phyloP scores from a whole-genome alignment of 2,329 filamentous ascomycete genomes.

The Penicillium sp. region DNA sequence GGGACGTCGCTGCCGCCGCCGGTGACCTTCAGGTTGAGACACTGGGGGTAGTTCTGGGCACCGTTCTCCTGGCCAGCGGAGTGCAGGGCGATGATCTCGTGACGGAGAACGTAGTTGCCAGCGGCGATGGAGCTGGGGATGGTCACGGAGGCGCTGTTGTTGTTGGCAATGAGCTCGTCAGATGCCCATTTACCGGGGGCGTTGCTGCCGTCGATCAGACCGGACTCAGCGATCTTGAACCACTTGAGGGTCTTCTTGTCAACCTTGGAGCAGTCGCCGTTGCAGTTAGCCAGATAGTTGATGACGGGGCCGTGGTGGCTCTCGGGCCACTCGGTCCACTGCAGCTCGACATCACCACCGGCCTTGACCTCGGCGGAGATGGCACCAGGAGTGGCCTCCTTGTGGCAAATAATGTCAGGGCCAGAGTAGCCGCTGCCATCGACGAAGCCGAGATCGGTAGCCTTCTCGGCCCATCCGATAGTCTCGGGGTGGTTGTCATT shows the following conservation, averaged over 20 bases:
- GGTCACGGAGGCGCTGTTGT: constrained; percentile 44
- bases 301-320: constrained; percentile 57
- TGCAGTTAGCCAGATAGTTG: constrained; percentile 55
- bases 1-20: constrained; percentile 45
- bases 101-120: constrained; percentile 48
- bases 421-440: constrained; percentile 40
- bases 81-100: constrained; percentile 50
- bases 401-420: constrained; percentile 56
- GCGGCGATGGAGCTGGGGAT: constrained; percentile 41
- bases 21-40: constrained; percentile 54
- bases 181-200: constrained; percentile 48
- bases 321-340: constrained; percentile 59
- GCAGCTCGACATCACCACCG: constrained; percentile 50
- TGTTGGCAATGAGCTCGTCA: constrained; percentile 46
- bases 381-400: constrained; percentile 44
- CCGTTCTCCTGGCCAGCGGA: constrained; percentile 39
- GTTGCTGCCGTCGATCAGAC: constrained; percentile 41
- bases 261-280: constrained; percentile 48
- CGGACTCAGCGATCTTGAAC: constrained; percentile 56
- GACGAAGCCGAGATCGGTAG: constrained; percentile 49
- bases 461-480: constrained; percentile 49
- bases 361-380: constrained; percentile 52
- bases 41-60: constrained; percentile 50
- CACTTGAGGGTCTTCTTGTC: constrained; percentile 49
- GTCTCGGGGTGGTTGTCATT: constrained; percentile 31